Conservation (phyloP, 208 protist species). For the Acanthamoeba castellanii region DNA sequence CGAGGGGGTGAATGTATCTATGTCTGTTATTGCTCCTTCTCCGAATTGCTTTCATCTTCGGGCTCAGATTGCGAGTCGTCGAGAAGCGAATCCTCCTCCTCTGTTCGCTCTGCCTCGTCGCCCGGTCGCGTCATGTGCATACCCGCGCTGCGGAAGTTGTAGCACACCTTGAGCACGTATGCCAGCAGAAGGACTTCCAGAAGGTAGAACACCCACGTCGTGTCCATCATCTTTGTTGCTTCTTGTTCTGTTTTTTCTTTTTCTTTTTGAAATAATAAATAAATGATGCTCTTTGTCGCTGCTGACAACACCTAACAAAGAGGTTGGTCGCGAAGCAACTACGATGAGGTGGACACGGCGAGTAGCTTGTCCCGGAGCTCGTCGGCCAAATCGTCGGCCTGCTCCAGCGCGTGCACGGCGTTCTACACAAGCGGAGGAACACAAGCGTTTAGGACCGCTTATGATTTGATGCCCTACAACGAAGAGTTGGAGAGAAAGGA, state of each 20-base stretch:
- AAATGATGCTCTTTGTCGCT: no score
- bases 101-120: background rate
- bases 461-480: no score
- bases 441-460: no score
- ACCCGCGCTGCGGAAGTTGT: background rate
- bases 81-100: background rate
- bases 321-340: background rate
- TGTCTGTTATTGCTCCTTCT: background rate
- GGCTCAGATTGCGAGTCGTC: background rate
- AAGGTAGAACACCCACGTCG: background rate
- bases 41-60: background rate
- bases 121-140: conserved; percentile 3
- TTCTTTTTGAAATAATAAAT: background rate
- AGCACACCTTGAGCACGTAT: background rate
- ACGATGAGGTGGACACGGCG: background rate
- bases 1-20: no score
- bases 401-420: background rate
- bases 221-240: background rate
- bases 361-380: background rate
- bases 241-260: background rate
- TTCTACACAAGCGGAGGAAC: background rate
- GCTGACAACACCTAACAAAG: no score
- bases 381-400: background rate
- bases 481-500: background rate
- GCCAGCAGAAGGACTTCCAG: background rate